Conservation (phyloP, 257 asterid species). For the Solanum neorickii region DNA sequence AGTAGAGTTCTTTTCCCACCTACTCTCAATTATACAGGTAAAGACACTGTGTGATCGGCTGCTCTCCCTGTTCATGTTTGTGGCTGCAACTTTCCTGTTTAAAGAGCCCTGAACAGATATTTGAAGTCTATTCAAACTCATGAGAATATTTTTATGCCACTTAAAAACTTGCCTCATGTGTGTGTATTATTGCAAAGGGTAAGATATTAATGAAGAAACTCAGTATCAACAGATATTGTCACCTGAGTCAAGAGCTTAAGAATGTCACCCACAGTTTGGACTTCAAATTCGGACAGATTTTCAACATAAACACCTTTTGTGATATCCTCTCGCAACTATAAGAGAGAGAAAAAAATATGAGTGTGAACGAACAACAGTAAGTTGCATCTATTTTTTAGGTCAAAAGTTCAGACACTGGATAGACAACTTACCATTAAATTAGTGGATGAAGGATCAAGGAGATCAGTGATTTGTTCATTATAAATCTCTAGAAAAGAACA, state of each 20-base stretch:
- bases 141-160: background rate
- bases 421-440: slow-evolving; percentile 62
- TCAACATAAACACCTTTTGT: slow-evolving; percentile 88
- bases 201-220: background rate
- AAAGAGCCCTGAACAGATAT: slow-evolving; percentile 60
- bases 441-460: slow-evolving; percentile 92
- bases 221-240: background rate
- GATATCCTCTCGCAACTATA: slow-evolving; percentile 79
- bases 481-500: slow-evolving; percentile 95
- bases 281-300: slow-evolving; percentile 87
- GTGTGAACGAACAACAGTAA: slow-evolving; percentile 2
- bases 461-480: slow-evolving; percentile 89
- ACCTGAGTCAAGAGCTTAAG: slow-evolving; percentile 88
- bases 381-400: background rate
- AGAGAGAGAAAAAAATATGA: slow-evolving; percentile 5
- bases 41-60: slow-evolving; percentile 97
- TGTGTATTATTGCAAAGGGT: background rate
- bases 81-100: slow-evolving; percentile 87
- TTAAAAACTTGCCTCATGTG: background rate
- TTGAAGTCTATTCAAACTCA: slow-evolving; percentile 4
- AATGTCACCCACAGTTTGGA: slow-evolving; percentile 79
- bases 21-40: slow-evolving; percentile 94
- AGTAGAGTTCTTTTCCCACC: slow-evolving; percentile 86
- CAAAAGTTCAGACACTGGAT: slow-evolving; percentile 2
- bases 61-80: slow-evolving; percentile 98